Base-by-base conservation (phyloP, 2,329 filamentous ascomycete genomes). In the Cladosporium sp. region DNA sequence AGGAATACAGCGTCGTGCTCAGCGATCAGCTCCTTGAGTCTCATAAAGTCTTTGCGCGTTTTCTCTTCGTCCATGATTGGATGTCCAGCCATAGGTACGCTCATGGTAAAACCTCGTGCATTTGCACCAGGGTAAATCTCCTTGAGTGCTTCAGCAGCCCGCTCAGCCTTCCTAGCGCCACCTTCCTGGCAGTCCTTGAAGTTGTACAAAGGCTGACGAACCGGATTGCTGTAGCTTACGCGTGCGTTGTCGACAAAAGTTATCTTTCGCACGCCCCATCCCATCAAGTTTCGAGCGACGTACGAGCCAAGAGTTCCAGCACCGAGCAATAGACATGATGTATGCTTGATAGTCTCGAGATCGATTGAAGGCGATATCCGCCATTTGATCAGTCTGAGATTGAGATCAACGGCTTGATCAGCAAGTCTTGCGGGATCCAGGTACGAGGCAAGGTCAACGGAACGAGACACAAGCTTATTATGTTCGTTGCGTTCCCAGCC, bases 341-440 rank as follows among this genome's bases (percentile, higher is more conserved):
- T 93, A 58, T 87, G 83, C 69, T 96, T 97, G 70, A 97, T 92
- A 28, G 83, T 83, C 28, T 97, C 91, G 9, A 99, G 83, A 70
- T 97, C 83, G 39, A 99, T 82, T 51, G 87, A 86, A 0, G 94
- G 94, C 7, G 91, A 90, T 66, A 99, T 91, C 37, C 94, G 87
- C 94, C 94, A 99, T 76, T 97, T 99, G 87, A 99, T 99, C 58
- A 99, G 81, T 75, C 97, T 97, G 60, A 97, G 80, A 68, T 99
- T 99, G 58, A 99, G 81, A 68, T 99, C 94, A 9, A 97, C 93
- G 0, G 92, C 91, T 71, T 96, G 91, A 70, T 97, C 92, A 20
- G 94, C 94, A 17, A 97, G 79, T 65, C 87, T 86, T 34, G 82
- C 79, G 6, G 94, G 93, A 69, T 99, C 92, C 88, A 99, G 93